A percentile compares a stretch with the other conserved stretches of the same genome.
Conservation (phyloP, 805 yeast genomes). For the Debaryomyces castellii region DNA sequence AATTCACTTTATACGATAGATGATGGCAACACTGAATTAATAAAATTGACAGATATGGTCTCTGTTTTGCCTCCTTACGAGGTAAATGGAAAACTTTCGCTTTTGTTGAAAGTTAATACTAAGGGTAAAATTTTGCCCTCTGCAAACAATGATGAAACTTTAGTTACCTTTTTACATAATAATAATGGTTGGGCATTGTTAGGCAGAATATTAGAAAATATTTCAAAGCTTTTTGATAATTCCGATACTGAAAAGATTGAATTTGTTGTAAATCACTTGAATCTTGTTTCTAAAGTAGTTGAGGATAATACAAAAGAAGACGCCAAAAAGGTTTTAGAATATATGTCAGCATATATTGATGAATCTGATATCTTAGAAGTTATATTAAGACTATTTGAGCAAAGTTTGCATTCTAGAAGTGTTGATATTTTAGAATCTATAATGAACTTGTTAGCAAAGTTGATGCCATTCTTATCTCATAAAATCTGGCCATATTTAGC, state of each 20-base stretch:
- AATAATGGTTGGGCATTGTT: slow-evolving; percentile 87
- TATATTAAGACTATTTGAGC: slow-evolving; percentile 65
- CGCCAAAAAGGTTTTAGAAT: slow-evolving; percentile 29
- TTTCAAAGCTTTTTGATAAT: slow-evolving; percentile 40
- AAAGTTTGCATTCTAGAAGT: slow-evolving; percentile 57
- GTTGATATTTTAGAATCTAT: slow-evolving; percentile 45
- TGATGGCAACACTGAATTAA: slow-evolving; percentile 51
- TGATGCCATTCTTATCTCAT: slow-evolving; percentile 51
- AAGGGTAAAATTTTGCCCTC: slow-evolving; percentile 69
- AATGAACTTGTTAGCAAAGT: slow-evolving; percentile 48
- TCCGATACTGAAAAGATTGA: slow-evolving; percentile 38
- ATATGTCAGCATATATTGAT: slow-evolving; percentile 48
- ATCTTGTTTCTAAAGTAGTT: slow-evolving; percentile 49
- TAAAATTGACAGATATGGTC: slow-evolving; percentile 47
- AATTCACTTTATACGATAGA: slow-evolving; percentile 44
- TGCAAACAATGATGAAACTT: slow-evolving; percentile 25
- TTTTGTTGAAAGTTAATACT: slow-evolving; percentile 50
- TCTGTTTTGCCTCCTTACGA: slow-evolving; percentile 60
- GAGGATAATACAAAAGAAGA: slow-evolving; percentile 33
- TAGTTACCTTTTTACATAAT: slow-evolving; percentile 66
- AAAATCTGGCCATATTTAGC: slow-evolving; percentile 80
- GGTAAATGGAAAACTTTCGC: slow-evolving; percentile 43
- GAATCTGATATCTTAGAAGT: slow-evolving; percentile 63
- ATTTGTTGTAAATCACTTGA: slow-evolving; percentile 48
- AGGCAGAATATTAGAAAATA: slow-evolving; percentile 74